Evolutionary conservation across 2,329 filamentous ascomycete species (phyloP).

Genomic region (Colletotrichum simmondsii): DNA sequence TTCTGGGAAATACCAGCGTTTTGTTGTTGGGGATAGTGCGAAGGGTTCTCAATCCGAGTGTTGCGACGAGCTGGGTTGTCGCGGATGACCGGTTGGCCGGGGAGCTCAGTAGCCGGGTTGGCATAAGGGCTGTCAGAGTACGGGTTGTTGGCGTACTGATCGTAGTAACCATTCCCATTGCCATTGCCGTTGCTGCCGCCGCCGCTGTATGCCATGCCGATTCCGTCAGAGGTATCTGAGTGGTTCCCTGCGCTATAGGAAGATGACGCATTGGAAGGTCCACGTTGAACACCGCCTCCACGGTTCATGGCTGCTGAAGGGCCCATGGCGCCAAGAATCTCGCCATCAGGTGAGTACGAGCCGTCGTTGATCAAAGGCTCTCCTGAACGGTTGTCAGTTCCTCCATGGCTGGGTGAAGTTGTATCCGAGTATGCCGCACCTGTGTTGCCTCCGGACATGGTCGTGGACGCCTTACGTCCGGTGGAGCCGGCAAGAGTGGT

Average conservation of each 20-base stretch:
- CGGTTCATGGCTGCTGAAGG: slow-evolving; percentile 75
- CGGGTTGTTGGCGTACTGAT: slow-evolving; percentile 69
- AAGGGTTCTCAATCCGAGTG: slow-evolving; percentile 91
- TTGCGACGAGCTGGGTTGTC: slow-evolving; percentile 94
- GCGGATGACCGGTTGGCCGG: slow-evolving; percentile 83
- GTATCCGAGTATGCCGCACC: slow-evolving; percentile 79
- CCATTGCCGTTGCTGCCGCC: slow-evolving; percentile 44
- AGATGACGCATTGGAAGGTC: slow-evolving; percentile 94
- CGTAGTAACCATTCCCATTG: slow-evolving; percentile 62
- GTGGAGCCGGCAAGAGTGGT: slow-evolving; percentile 75
- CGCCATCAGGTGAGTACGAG: slow-evolving; percentile 74
- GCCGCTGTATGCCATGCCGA: slow-evolving; percentile 56
- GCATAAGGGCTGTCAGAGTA: slow-evolving; percentile 59
- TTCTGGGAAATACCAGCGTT: slow-evolving; percentile 97
- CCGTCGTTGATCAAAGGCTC: slow-evolving; percentile 70
- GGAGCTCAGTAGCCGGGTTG: slow-evolving; percentile 53
- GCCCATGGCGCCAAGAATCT: slow-evolving; percentile 86
- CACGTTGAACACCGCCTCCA: slow-evolving; percentile 80
- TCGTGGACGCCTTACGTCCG: slow-evolving; percentile 88
- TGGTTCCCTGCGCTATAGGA: slow-evolving; percentile 87
- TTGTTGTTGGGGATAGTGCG: slow-evolving; percentile 91
- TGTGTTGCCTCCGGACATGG: slow-evolving; percentile 79
- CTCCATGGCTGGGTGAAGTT: slow-evolving; percentile 71
- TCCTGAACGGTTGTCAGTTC: slow-evolving; percentile 76
- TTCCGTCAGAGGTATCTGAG: slow-evolving; percentile 74